Percentiles rank a stretch among this genome's conserved stretches.
phyloP scores from a whole-genome alignment of 768 basidiomycete genomes.

The Panellus pusillus region DNA sequence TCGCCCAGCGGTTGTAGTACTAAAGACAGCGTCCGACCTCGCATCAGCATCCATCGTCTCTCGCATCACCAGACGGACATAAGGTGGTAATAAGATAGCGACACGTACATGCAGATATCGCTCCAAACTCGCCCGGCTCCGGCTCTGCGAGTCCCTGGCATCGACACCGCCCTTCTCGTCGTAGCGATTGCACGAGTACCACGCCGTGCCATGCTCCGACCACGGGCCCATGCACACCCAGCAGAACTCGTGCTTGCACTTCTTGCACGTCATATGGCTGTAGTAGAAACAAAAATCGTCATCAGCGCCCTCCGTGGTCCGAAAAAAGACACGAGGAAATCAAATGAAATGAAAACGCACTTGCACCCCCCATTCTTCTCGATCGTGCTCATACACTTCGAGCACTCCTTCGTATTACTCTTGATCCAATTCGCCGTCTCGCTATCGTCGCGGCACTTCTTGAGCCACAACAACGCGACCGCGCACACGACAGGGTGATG shows the following conservation, averaged over 20 bases:
- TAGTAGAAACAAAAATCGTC: not conserved
- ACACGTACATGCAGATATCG: constrained; percentile 89
- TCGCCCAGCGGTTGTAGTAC: constrained; percentile 99
- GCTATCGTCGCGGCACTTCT: constrained; percentile 96
- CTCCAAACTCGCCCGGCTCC: constrained; percentile 87
- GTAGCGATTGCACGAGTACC: constrained; percentile 98
- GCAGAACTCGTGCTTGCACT: constrained; percentile 98
- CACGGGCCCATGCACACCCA: constrained; percentile 99
- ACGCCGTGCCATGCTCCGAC: constrained; percentile 95
- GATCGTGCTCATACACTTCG: constrained; percentile 94
- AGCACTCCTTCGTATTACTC: constrained; percentile 98
- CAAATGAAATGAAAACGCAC: constrained; percentile 50
- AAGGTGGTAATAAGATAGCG: not conserved
- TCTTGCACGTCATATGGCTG: constrained; percentile 99
- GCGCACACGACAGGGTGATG: constrained; percentile 90
- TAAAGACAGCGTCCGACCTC: too few relatives aligned
- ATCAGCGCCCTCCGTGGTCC: constrained; percentile 3
- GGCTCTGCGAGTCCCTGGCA: constrained; percentile 89
- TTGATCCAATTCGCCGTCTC: constrained; percentile 99
- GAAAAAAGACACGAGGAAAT: constrained; percentile 2
- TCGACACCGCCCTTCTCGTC: constrained; percentile 90
- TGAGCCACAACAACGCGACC: constrained; percentile 90
- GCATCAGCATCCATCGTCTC: too few relatives aligned
- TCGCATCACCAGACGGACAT: not conserved
- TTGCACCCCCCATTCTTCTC: constrained; percentile 99